A percentile compares a stretch with the other conserved stretches of the same genome.
These are phyloP conservation scores for Acorus gramineus DNA, from an alignment of 106 monocot genomes.

Conservation along the genomic window DNA sequence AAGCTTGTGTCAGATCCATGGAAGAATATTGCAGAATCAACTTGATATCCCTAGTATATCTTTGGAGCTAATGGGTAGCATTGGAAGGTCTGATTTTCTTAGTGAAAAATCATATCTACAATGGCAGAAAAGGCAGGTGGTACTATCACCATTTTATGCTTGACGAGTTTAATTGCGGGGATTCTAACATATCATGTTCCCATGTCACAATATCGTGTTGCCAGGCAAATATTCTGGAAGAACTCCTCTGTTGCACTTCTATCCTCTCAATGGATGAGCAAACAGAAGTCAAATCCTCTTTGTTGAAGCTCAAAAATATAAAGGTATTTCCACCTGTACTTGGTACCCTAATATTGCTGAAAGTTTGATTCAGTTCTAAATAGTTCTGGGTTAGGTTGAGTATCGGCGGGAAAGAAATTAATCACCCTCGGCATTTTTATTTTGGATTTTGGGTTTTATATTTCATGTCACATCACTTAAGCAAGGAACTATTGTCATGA, in stretches of 20 bases:
- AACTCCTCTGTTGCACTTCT: conserved; percentile 31
- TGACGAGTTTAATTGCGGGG: not conserved
- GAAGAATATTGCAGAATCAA: conserved; percentile 12
- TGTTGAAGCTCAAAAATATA: conserved; percentile 35
- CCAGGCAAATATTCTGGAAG: conserved; percentile 66
- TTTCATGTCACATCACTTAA: no score
- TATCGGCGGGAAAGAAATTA: no score
- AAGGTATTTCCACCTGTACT: conserved; percentile 20
- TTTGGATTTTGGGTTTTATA: no score
- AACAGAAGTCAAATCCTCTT: conserved; percentile 17
- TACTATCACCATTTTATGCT: not conserved
- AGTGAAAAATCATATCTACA: conserved; percentile 35
- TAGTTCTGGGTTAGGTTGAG: not conserved
- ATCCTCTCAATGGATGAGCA: conserved; percentile 18
- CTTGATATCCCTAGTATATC: conserved; percentile 49
- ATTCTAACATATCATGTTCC: conserved; percentile 3
- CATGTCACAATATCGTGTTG: not conserved
- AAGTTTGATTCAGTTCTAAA: not conserved
- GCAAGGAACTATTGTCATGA: no score
- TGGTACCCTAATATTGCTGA: not conserved
- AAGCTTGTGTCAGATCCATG: conserved; percentile 33
- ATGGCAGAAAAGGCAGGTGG: conserved; percentile 64
- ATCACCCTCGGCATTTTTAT: no score
- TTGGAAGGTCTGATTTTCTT: conserved; percentile 44
- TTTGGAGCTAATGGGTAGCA: conserved; percentile 41